A percentile compares a stretch with the other conserved stretches of the same genome.
phyloP scores from a whole-genome alignment of 306 rosid genomes.

The Dalbergia cochinchinensis region DNA sequence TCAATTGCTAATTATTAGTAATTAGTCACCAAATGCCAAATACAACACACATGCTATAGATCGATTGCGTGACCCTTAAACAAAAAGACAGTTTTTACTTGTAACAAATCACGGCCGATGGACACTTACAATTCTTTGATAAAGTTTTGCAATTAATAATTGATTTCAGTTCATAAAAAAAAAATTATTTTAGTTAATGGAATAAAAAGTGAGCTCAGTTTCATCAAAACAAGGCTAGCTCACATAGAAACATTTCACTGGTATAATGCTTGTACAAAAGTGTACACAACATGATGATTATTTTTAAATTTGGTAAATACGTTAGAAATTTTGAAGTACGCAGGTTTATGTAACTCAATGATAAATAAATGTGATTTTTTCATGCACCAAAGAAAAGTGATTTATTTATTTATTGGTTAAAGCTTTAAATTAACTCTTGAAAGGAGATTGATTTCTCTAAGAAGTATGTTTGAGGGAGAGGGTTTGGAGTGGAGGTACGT shows the following conservation, averaged over 20 bases:
- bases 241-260: too few relatives aligned
- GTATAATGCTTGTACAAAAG: background rate
- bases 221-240: too few relatives aligned
- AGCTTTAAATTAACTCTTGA: background rate
- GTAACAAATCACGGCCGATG: background rate
- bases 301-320: too few relatives aligned
- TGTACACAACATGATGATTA: background rate
- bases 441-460: background rate
- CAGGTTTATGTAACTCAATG: background rate
- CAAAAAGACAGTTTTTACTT: background rate
- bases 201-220: too few relatives aligned
- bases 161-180: background rate
- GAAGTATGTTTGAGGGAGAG: too few relatives aligned
- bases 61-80: background rate
- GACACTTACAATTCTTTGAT: background rate
- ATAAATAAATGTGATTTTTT: background rate
- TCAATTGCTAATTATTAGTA: background rate
- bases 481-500: too few relatives aligned
- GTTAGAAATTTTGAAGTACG: background rate
- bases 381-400: too few relatives aligned
- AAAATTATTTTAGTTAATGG: too few relatives aligned
- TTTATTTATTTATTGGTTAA: background rate
- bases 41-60: background rate
- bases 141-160: background rate
- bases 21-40: background rate